These are phyloP conservation scores for Hericium erinaceus DNA, from an alignment of 768 basidiomycete genomes.

Conservation along the genomic window DNA sequence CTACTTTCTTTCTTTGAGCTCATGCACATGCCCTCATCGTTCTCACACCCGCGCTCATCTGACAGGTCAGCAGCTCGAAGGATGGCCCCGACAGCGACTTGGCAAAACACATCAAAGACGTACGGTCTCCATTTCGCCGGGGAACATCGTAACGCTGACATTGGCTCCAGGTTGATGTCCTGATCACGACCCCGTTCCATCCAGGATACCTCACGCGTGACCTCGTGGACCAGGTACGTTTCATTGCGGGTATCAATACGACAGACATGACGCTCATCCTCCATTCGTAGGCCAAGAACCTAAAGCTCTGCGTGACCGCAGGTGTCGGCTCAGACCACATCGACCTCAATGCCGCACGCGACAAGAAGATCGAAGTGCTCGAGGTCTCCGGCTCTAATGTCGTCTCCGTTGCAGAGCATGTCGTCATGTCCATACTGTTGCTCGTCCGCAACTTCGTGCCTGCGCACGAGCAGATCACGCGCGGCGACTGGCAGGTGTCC, in stretches of 20 bases:
- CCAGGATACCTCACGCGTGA: slow-evolving; percentile 21
- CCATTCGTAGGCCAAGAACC: slow-evolving; percentile 53
- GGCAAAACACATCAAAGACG: slow-evolving; percentile 67
- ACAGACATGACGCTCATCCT: neutral
- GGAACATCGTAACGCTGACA: neutral
- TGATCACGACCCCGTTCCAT: slow-evolving; percentile 24
- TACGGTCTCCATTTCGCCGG: slow-evolving; percentile 25
- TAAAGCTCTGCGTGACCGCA: slow-evolving; percentile 78
- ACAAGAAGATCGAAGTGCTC: slow-evolving; percentile 64
- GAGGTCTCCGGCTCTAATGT: slow-evolving; percentile 45
- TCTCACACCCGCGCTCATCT: neutral
- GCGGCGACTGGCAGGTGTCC: slow-evolving; percentile 33
- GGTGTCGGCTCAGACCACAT: slow-evolving; percentile 83
- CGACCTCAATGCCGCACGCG: slow-evolving; percentile 74
- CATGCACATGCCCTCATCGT: neutral
- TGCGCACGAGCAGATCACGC: slow-evolving; percentile 29
- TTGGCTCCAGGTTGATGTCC: slow-evolving; percentile 5
- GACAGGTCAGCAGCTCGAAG: slow-evolving; percentile 70
- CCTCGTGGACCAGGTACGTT: slow-evolving; percentile 14
- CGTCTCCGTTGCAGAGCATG: slow-evolving; percentile 34
- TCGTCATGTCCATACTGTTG: slow-evolving; percentile 33
- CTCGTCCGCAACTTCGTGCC: slow-evolving; percentile 36
- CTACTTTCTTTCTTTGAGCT: neutral
- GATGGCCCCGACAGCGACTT: slow-evolving; percentile 51
- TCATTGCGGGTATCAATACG: neutral